A percentile compares a stretch with the other conserved stretches of the same genome.
Evolutionary conservation across 805 yeast genomes (phyloP).

Genomic region (Millerozyma acaciae): DNA sequence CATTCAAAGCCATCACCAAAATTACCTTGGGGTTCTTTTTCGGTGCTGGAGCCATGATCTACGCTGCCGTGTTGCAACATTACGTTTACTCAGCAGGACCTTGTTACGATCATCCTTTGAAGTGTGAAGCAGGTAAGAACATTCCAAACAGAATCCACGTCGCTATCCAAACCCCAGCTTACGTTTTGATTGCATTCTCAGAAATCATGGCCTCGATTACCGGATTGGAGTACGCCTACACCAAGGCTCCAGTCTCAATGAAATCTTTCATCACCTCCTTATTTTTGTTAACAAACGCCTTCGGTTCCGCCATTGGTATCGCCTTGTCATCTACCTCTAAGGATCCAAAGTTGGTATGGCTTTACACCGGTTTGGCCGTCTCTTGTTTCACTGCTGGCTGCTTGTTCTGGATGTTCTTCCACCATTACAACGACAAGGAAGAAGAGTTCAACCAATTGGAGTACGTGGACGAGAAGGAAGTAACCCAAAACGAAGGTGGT

Average conservation of each 20-base stretch:
- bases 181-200: constrained; percentile 66
- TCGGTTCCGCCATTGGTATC: constrained; percentile 74
- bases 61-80: constrained; percentile 73
- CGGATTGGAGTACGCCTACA: constrained; percentile 80
- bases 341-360: constrained; percentile 70
- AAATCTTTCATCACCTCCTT: constrained; percentile 61
- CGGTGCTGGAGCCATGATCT: constrained; percentile 63
- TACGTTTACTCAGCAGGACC: constrained; percentile 68
- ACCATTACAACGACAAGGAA: constrained; percentile 51
- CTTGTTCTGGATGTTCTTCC: constrained; percentile 59
- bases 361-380: constrained; percentile 59
- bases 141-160: constrained; percentile 58
- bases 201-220: constrained; percentile 80
- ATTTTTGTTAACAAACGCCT: constrained; percentile 68
- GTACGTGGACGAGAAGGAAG: constrained; percentile 15
- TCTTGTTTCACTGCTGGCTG: constrained; percentile 58
- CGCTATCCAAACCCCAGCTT: constrained; percentile 70
- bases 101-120: constrained; percentile 60
- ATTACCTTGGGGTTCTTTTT: constrained; percentile 67
- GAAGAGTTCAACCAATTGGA: constrained; percentile 57
- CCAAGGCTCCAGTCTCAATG: constrained; percentile 73
- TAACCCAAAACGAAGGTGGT: constrained; percentile 2
- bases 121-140: constrained; percentile 41
- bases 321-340: constrained; percentile 63
- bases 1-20: constrained; percentile 67